These are phyloP conservation scores for Elsinoe batatas DNA, from an alignment of 2,329 filamentous ascomycete genomes.

Conservation along the genomic window DNA sequence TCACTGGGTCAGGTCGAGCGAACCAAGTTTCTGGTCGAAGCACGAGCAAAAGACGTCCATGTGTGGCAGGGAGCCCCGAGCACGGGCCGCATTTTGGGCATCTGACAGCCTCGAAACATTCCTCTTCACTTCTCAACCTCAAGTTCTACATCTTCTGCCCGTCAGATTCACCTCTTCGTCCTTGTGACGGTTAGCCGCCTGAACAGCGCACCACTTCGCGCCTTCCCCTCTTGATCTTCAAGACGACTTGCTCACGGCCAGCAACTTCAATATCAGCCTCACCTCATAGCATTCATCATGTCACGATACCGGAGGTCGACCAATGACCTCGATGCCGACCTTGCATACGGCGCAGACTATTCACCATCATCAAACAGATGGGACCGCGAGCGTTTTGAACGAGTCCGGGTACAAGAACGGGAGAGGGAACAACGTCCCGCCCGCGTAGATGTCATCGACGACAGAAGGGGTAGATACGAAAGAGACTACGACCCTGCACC, in stretches of 20 bases:
- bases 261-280: not conserved
- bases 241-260: not conserved
- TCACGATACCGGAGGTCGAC: constrained; percentile 9
- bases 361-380: constrained; percentile 34
- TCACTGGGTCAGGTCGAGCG: constrained; percentile 1
- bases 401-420: constrained; percentile 29
- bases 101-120: not conserved
- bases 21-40: not conserved
- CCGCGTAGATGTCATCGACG: constrained; percentile 32
- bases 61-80: not conserved
- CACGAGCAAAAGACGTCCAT: not conserved
- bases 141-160: not conserved
- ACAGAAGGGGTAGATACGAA: constrained; percentile 36
- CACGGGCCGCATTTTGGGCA: constrained; percentile 6
- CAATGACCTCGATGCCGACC: constrained; percentile 25
- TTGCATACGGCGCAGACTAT: constrained; percentile 33
- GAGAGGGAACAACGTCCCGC: constrained; percentile 32
- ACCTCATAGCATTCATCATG: not conserved
- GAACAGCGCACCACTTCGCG: constrained; percentile 3
- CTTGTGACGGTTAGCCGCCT: not conserved
- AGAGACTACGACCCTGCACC: constrained; percentile 38
- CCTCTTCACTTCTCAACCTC: not conserved
- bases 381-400: constrained; percentile 43
- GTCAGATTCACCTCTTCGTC: not conserved
- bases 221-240: not conserved